Base-by-base conservation (phyloP, 163 green algal species). In the Volvox carteri region DNA sequence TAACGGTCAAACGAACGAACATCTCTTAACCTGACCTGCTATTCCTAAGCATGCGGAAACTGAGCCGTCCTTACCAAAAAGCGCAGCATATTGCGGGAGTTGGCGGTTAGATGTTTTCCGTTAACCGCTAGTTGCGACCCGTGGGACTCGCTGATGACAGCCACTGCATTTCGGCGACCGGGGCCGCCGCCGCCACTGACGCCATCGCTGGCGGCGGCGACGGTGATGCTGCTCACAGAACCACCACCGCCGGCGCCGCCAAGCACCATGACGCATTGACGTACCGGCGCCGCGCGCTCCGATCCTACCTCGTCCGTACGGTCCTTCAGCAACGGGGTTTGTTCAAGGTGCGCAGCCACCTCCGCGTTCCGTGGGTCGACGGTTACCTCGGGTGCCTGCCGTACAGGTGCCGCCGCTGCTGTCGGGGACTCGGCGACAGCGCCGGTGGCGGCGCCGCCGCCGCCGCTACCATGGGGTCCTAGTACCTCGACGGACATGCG, bases 31-130 rank as follows among this genome's bases (percentile, higher is more conserved):
- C n/a, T n/a, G n/a, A n/a, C n/a, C n/a, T n/a, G n/a, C n/a, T n/a
- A n/a, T n/a, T n/a, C n/a, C n/a, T n/a, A n/a, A n/a, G n/a, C n/a
- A n/a, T n/a, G n/a, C n/a, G n/a, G n/a, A n/a, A n/a, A n/a, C n/a
- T n/a, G n/a, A n/a, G n/a, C n/a, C n/a, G n/a, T n/a, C n/a, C 67
- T 77, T 62, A 86, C 78, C 46, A 88, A n/a, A 50, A 88, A 88
- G 21, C 19, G 0, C 0, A 50, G 1, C 25, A 60, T 30, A 2
- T 35, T 68, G 11, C 4, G 4, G 33, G 25, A 60, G 25, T 28
- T 37, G 8, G 67, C n/a, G 25, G 21, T 4, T 48, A 88, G 83
- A 50, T 54, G 9, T 50, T 88, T 88, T 70, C 68, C 67, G 68
- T 88, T 88, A 25, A 88, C 44, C 33, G 78, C 50, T n/a, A 88